Evolutionary conservation across 768 basidiomycete species (phyloP).

Genomic region (Podaxis carcinomalis): DNA sequence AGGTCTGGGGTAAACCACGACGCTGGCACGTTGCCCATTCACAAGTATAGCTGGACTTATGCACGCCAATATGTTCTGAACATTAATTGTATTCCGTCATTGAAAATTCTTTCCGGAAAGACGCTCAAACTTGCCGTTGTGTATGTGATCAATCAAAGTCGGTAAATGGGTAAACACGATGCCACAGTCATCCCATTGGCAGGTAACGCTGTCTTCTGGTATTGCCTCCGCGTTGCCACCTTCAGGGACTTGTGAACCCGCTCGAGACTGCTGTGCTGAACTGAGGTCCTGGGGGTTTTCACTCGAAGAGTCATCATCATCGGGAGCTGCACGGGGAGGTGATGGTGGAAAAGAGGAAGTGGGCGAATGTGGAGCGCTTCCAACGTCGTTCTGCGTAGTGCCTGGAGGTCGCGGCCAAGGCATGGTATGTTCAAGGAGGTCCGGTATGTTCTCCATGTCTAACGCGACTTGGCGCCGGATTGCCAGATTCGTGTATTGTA

Average conservation of each 20-base stretch:
- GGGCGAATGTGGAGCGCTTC: not conserved
- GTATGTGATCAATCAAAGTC: conserved; percentile 79
- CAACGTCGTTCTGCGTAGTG: not conserved
- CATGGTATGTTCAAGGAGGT: conserved; percentile 3
- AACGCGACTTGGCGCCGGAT: not conserved
- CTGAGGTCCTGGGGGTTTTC: conserved; percentile 3
- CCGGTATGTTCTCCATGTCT: conserved; percentile 1
- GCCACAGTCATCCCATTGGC: conserved; percentile 83
- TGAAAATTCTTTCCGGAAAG: not conserved
- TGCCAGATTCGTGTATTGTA: not conserved
- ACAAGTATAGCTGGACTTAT: conserved; percentile 84
- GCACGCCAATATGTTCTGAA: conserved; percentile 75
- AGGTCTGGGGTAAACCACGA: conserved; percentile 79
- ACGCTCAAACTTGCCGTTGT: conserved; percentile 52
- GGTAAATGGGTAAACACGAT: conserved; percentile 67
- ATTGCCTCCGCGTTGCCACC: not conserved
- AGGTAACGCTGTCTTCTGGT: conserved; percentile 59
- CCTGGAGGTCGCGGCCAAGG: not conserved
- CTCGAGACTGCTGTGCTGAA: conserved; percentile 1
- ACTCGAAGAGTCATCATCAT: conserved; percentile 5
- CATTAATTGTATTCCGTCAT: conserved; percentile 2
- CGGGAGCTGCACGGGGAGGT: not conserved
- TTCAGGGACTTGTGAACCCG: conserved; percentile 4
- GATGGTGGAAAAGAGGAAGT: not conserved
- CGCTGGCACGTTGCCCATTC: conserved; percentile 85